These are phyloP conservation scores for Wickerhamomyces rabaulensis DNA, from an alignment of 805 yeast species.

Conservation along the genomic window DNA sequence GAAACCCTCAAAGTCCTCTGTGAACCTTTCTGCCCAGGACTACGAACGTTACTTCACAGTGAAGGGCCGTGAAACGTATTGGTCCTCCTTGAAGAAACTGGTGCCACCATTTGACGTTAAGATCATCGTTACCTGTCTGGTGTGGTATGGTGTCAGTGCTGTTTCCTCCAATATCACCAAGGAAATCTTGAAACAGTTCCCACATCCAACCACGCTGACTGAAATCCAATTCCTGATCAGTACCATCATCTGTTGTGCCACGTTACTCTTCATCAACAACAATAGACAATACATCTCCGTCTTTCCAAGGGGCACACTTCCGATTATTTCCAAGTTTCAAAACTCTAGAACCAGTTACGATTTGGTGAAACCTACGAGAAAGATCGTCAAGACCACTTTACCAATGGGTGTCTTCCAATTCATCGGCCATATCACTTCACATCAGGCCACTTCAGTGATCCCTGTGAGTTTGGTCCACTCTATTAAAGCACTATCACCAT, in stretches of 20 bases:
- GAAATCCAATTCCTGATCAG: conserved; percentile 82
- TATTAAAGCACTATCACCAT: conserved; percentile 85
- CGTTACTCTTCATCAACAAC: conserved; percentile 35
- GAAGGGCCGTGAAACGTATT: conserved; percentile 12
- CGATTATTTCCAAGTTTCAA: conserved; percentile 31
- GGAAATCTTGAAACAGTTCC: conserved; percentile 60
- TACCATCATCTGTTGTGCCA: conserved; percentile 48
- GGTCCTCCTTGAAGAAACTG: conserved; percentile 7
- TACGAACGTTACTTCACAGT: conserved; percentile 21
- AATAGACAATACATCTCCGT: conserved; percentile 22
- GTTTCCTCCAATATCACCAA: conserved; percentile 80
- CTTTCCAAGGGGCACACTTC: conserved; percentile 50
- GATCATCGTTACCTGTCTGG: conserved; percentile 51
- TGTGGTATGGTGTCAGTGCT: conserved; percentile 81
- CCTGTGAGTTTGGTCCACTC: conserved; percentile 97
- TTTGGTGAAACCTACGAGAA: conserved; percentile 49
- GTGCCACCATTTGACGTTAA: conserved; percentile 35
- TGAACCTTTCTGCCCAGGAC: conserved; percentile 16
- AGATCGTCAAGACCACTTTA: conserved; percentile 59
- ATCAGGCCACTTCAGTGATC: conserved; percentile 84
- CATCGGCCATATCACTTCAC: conserved; percentile 85
- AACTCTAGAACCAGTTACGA: conserved; percentile 25
- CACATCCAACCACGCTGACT: conserved; percentile 84
- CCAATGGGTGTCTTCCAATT: conserved; percentile 97
- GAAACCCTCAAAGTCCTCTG: conserved; percentile 25